Evolutionary conservation across 1,284 basidiomycete genomes (phyloP), one percentile per base, ranked within the genome.

Genomic region (Limonomyces culmigenus): DNA sequence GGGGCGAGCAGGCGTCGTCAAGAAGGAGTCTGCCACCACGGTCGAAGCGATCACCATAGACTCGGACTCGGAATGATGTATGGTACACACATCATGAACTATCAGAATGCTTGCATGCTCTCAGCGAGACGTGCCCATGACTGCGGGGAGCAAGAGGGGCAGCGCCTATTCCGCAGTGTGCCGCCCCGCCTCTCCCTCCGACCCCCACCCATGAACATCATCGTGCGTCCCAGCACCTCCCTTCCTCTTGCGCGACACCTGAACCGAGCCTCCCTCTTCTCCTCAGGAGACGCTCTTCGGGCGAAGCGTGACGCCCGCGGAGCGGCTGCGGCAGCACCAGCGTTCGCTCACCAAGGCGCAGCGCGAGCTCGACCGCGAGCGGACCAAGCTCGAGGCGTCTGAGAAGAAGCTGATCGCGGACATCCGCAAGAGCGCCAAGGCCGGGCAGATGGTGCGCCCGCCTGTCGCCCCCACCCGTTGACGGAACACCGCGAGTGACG

Each of bases 341-440:
- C 79, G 93, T 29, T 75, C 89, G 2, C 74, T 98, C 36, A 84
- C 89, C 35, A 96, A 97, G 54, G 93, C 95, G 10, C 91, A 96
- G 58, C 77, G 93, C 34, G 93, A 98, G 56, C 77, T 98, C 33
- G 93, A 98, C 55, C 74, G 95, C 39, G 93, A 98, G 59, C 77
- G 89, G 39, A 67, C 70, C 29, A 98, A 95, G 59, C 77, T 98
- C 38, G 95, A 98, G 56, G 77, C 80, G 51, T 87, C 91, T 53
- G 88, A 92, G 63, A 92, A 89, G 74, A 91, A 89, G 55, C 74
- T 91, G 39, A 72, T 92, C 41, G 63, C 65, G 49, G 95, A 98
- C 53, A 99, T 98, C 54, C 96, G 89, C 70, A 88, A 86, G 61
- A 89, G 81, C 46, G 95, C 95, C 14, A 92, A 95, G 53, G 68